Evolutionary conservation across 306 rosid species (phyloP).

Genomic region (Dicorynia guianensis): DNA sequence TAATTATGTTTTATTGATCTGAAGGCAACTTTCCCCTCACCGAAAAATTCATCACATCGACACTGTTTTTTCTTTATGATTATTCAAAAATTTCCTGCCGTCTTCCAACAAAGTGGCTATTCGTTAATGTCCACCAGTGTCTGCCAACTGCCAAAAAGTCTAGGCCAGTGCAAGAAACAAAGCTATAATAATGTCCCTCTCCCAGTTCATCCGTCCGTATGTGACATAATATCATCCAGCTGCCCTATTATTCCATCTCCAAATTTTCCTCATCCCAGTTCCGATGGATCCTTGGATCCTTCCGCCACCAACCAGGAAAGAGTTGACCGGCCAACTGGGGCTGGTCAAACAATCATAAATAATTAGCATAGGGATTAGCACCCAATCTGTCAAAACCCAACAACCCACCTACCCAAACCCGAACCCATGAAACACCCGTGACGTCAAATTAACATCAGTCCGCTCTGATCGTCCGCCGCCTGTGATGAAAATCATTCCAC

Average conservation of each 20-base stretch:
- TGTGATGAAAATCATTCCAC: slow-evolving; percentile 46
- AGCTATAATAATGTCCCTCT: neutral
- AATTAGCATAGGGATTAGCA: slow-evolving; percentile 35
- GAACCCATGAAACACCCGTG: slow-evolving; percentile 12
- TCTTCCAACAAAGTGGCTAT: slow-evolving; percentile 32
- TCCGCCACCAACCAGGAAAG: slow-evolving; percentile 35
- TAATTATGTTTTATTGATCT: too few relatives aligned
- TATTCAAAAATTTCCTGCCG: slow-evolving; percentile 37
- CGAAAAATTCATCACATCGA: slow-evolving; percentile 29
- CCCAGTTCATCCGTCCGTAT: slow-evolving; percentile 26
- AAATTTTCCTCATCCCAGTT: neutral
- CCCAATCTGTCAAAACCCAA: slow-evolving; percentile 30
- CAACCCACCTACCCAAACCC: slow-evolving; percentile 17
- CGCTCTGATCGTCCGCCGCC: slow-evolving; percentile 44
- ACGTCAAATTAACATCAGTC: slow-evolving; percentile 36
- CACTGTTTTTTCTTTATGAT: slow-evolving; percentile 7
- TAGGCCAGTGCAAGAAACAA: slow-evolving; percentile 42
- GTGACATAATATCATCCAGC: slow-evolving; percentile 26
- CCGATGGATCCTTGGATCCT: slow-evolving; percentile 25
- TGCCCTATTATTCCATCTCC: neutral
- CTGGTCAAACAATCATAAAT: slow-evolving; percentile 1
- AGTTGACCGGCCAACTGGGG: slow-evolving; percentile 48
- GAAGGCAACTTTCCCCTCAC: too few relatives aligned
- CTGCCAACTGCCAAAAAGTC: slow-evolving; percentile 39
- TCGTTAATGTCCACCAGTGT: slow-evolving; percentile 23